Evolutionary conservation across 495 filamentous ascomycete species (phyloP).

Genomic region (Annulohypoxylon moriforme): DNA sequence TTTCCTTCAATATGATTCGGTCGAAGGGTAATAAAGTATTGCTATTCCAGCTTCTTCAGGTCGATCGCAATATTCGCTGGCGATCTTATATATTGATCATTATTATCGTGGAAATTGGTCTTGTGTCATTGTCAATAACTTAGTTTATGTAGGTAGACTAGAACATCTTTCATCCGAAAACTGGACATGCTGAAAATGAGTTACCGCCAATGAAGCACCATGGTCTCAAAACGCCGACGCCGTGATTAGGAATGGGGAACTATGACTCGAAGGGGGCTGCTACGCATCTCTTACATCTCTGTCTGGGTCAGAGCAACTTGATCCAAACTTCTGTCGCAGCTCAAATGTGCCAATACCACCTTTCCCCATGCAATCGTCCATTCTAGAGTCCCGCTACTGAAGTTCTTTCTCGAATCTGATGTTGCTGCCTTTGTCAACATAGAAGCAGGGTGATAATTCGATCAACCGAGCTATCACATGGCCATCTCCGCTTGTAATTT

Average conservation of each 20-base stretch:
- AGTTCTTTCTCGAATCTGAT: constrained; percentile 2
- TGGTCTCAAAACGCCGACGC: constrained; percentile 50
- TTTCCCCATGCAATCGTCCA: constrained; percentile 16
- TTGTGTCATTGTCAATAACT: constrained; percentile 23
- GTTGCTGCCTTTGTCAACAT: not conserved
- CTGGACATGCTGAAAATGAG: constrained; percentile 34
- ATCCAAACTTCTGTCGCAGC: constrained; percentile 16
- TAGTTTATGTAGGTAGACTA: constrained; percentile 25
- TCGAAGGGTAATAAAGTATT: not conserved
- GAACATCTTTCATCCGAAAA: constrained; percentile 27
- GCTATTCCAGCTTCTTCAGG: not conserved
- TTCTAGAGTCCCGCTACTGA: constrained; percentile 7
- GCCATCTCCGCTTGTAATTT: constrained; percentile 98
- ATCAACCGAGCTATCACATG: constrained; percentile 67
- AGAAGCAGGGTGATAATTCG: not conserved
- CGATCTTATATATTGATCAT: not conserved
- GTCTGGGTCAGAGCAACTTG: constrained; percentile 14
- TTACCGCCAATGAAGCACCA: constrained; percentile 43
- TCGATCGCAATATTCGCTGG: not conserved
- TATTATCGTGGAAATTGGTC: not conserved
- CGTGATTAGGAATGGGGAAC: constrained; percentile 28
- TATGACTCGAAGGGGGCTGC: constrained; percentile 30
- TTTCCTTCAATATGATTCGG: not conserved
- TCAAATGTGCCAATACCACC: constrained; percentile 17
- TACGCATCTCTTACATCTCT: constrained; percentile 31